A percentile compares a stretch with the other conserved stretches of the same genome.
phyloP scores from a whole-genome alignment of 2,329 filamentous ascomycete species.

The Ophiostoma novo-ulmi region DNA sequence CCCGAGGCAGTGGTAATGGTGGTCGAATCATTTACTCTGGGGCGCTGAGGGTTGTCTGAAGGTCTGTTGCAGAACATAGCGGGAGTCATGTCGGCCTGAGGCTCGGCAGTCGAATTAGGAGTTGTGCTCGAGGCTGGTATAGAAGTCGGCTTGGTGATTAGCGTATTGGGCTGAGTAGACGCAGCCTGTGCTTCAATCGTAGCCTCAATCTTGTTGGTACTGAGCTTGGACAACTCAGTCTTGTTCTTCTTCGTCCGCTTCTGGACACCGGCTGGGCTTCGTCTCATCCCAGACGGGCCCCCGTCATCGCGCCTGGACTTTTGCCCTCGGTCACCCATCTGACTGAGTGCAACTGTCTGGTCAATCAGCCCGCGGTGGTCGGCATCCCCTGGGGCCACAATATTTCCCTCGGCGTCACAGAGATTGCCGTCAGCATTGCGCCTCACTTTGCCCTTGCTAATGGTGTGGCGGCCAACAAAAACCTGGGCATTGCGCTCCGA shows the following conservation, averaged over 20 bases:
- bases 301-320: background rate
- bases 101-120: background rate
- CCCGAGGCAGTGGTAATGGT: background rate
- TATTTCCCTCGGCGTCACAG: constrained; percentile 26
- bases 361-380: constrained; percentile 25
- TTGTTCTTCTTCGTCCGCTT: background rate
- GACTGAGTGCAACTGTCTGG: constrained; percentile 24
- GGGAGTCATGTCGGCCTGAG: too few species aligned
- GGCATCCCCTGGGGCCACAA: constrained; percentile 19
- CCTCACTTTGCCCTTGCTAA: constrained; percentile 23
- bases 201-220: background rate
- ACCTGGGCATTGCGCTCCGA: constrained; percentile 28
- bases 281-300: background rate
- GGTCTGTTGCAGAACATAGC: too few species aligned
- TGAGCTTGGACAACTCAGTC: background rate
- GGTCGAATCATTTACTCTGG: too few species aligned
- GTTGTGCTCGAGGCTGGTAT: background rate
- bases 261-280: background rate
- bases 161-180: background rate
- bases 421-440: constrained; percentile 23
- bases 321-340: background rate
- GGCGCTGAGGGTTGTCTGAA: too few species aligned
- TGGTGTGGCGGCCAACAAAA: constrained; percentile 27
- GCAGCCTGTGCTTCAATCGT: background rate
- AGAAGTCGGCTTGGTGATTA: background rate